Evolutionary conservation across 495 filamentous ascomycete genomes (phyloP), one percentile per base, ranked within the genome.

Genomic region (Podospora sp.): DNA sequence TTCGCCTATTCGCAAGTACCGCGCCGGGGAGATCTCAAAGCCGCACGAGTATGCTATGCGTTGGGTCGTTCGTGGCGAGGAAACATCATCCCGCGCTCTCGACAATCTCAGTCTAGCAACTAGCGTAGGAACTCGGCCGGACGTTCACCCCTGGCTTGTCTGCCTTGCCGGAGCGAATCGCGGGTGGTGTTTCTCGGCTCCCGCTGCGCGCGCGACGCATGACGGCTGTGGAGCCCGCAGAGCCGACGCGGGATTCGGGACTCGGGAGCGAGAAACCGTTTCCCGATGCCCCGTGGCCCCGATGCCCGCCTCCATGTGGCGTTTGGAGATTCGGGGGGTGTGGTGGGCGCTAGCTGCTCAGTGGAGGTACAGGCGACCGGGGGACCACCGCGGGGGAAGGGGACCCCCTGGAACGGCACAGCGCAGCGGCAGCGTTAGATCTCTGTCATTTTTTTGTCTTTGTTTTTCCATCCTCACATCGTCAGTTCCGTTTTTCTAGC

Each of bases 231-330:
- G 35, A 62, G 35, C 20, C 60, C 60, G 60, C 36, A 50, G 21
- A 62, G 60, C 60, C 60, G 60, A 62, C 60, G 33, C 60, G 35
- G 36, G 36, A 46, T 9, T 27, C 35, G 60, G 60, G 60, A 49
- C 20, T 49, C 60, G 60, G 60, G 33, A 50, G 33, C 36, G 20
- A 33, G 21, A 11, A 35, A 22, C 20, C 60, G 35, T 20, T 21
- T 46, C 25, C 60, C 35, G 60, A 16, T 50, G 40, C 11, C n/a
- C 9, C 40, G 40, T 18, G 40, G 11, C 40, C 33, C 40, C 40
- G 40, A 46, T 33, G 29, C 29, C 35, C 60, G 52, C 6, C 26
- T 27, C 50, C 60, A 62, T 35, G 60, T 62, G 60, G 60, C 60
- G 35, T 46, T 46, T 46, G 40, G 22, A 25, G 22, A 20, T 49